A percentile compares a stretch with the other conserved stretches of the same genome.
Conservation (phyloP, 169 alveolate species). For the Cryptosporidium tyzzeri region DNA sequence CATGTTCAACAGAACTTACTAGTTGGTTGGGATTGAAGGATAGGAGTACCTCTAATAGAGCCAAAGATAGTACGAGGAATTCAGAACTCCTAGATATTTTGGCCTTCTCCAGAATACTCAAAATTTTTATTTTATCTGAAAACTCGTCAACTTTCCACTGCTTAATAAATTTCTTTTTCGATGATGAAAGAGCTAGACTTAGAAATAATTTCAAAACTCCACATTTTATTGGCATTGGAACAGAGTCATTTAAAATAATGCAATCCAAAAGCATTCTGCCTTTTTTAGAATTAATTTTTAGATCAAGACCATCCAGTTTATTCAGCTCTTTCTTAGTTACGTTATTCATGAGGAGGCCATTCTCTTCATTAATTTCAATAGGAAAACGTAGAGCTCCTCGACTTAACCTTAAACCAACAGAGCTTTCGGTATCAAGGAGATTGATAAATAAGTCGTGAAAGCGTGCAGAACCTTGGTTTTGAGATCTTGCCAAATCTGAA, state of each 20-base stretch:
- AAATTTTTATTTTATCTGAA: conserved; percentile 20
- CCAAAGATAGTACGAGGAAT: conserved; percentile 25
- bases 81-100: conserved; percentile 11
- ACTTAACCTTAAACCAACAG: conserved; percentile 35
- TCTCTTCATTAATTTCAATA: conserved; percentile 55
- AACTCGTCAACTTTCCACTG: conserved; percentile 37
- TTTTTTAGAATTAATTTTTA: background rate
- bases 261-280: conserved; percentile 21
- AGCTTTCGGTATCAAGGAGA: conserved; percentile 53
- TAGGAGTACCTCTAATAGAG: conserved; percentile 22
- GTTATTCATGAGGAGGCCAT: conserved; percentile 54
- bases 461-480: conserved; percentile 9
- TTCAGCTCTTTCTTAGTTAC: conserved; percentile 33
- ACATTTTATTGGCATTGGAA: conserved; percentile 3
- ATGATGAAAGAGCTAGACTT: conserved; percentile 54
- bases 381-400: conserved; percentile 1
- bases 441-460: conserved; percentile 56
- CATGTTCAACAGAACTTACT: conserved; percentile 10
- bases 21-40: conserved; percentile 30
- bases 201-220: conserved; percentile 44
- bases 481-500: conserved; percentile 41
- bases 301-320: conserved; percentile 21
- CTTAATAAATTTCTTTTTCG: conserved; percentile 45
- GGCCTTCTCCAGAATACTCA: conserved; percentile 13
- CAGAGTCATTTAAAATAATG: conserved; percentile 56